Evolutionary conservation across 345 rosid species (phyloP).

Genomic region (Eucalyptus grandis): DNA sequence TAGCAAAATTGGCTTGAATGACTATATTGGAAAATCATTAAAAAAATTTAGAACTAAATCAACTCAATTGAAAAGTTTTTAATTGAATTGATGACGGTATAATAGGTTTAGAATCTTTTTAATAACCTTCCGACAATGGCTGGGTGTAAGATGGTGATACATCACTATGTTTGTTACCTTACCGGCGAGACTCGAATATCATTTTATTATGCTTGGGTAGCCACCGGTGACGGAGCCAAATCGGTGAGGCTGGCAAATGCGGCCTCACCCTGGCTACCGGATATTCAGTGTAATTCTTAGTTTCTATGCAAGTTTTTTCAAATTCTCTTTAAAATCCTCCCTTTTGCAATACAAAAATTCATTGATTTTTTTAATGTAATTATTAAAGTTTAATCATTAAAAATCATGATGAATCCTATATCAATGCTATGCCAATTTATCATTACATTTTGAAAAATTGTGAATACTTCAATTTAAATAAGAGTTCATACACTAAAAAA

Average conservation of each 20-base stretch:
- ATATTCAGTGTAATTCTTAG: not conserved
- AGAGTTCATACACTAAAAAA: too few species aligned
- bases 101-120: not conserved
- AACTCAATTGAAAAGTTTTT: not conserved
- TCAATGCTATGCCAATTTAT: not conserved
- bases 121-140: not conserved
- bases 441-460: not conserved
- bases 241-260: not conserved
- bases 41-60: not conserved
- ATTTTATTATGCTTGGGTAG: not conserved
- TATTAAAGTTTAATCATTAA: not conserved
- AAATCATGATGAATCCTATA: not conserved
- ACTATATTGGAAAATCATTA: not conserved
- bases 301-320: not conserved
- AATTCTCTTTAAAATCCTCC: not conserved
- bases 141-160: not conserved
- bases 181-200: not conserved
- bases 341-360: not conserved
- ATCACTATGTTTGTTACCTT: not conserved
- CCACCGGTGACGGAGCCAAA: not conserved
- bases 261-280: not conserved
- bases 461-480: not conserved
- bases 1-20: not conserved
- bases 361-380: not conserved
- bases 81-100: not conserved